Percentiles rank a stretch among this genome's conserved stretches.
phyloP scores from a whole-genome alignment of 179 eudicot species.

The Beta corolliflora region DNA sequence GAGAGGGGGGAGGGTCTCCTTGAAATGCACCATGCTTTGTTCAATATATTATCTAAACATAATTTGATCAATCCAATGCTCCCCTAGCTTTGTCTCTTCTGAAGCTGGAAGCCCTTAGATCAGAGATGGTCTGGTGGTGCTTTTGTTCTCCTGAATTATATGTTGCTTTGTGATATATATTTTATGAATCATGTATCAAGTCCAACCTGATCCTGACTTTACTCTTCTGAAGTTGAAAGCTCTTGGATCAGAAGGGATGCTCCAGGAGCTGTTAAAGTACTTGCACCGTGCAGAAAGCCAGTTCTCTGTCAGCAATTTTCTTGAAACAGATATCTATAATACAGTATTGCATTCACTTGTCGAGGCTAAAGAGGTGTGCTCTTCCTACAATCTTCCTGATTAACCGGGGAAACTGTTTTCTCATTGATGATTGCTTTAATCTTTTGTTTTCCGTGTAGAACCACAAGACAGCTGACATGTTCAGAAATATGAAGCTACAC shows the following conservation, averaged over 20 bases:
- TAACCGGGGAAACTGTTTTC: neutral
- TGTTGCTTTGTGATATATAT: conserved; percentile 3
- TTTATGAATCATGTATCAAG: conserved; percentile 15
- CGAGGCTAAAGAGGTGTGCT: conserved; percentile 67
- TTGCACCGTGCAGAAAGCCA: conserved; percentile 60
- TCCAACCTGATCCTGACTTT: conserved; percentile 7
- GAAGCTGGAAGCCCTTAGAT: neutral
- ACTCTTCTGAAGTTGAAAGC: conserved; percentile 62
- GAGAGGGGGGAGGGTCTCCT: no score
- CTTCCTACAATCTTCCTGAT: conserved; percentile 5
- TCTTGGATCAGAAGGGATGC: conserved; percentile 84
- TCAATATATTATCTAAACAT: neutral
- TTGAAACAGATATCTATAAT: conserved; percentile 55
- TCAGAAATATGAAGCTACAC: conserved; percentile 55
- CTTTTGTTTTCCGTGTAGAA: conserved; percentile 47
- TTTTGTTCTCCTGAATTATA: neutral
- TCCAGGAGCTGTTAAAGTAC: conserved; percentile 57
- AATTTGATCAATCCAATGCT: neutral
- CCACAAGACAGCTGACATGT: conserved; percentile 59
- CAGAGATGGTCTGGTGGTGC: neutral
- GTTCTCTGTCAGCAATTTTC: conserved; percentile 28
- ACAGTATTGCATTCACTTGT: conserved; percentile 74
- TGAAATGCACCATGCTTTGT: neutral
- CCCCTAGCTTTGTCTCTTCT: neutral
- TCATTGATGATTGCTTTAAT: conserved; percentile 7